Percentiles rank a stretch among this genome's conserved stretches.
Evolutionary conservation across 1,139 yeast genomes (phyloP).

Genomic region (Lodderomyces margitis): DNA sequence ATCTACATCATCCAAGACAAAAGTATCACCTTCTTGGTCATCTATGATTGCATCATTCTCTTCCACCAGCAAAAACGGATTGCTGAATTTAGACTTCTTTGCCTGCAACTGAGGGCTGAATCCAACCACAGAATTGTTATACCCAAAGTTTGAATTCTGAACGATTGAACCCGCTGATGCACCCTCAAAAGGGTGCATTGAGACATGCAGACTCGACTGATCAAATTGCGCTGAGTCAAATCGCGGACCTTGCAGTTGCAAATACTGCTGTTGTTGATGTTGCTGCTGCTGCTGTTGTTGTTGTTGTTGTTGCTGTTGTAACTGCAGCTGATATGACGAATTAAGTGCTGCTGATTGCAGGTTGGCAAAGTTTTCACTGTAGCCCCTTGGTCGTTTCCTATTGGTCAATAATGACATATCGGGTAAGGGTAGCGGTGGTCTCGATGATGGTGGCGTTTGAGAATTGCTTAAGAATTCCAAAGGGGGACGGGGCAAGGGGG

Average conservation of each 20-base stretch:
- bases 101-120: slow-evolving; percentile 2
- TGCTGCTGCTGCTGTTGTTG: slow-evolving; percentile 6
- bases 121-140: neutral
- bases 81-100: slow-evolving; percentile 9
- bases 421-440: neutral
- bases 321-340: neutral
- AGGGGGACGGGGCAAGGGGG: neutral
- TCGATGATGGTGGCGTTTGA: neutral
- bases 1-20: slow-evolving; percentile 7
- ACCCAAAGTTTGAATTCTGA: slow-evolving; percentile 1
- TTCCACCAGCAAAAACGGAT: slow-evolving; percentile 14
- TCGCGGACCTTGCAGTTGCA: slow-evolving; percentile 6
- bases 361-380: slow-evolving; percentile 38
- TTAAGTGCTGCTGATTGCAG: slow-evolving; percentile 3
- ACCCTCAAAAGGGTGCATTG: neutral
- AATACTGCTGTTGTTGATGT: slow-evolving; percentile 5
- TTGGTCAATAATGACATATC: slow-evolving; percentile 18
- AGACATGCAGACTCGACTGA: neutral
- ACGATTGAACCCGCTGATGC: neutral
- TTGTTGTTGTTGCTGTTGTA: slow-evolving; percentile 8
- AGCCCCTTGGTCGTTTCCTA: slow-evolving; percentile 49
- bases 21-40: slow-evolving; percentile 8
- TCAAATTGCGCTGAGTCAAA: slow-evolving; percentile 1
- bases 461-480: neutral
- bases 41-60: slow-evolving; percentile 8